Percentiles rank a stretch among this genome's conserved stretches.
Conservation (phyloP, 192 early-diverging fungal species). For the Entomortierella beljakovae region DNA sequence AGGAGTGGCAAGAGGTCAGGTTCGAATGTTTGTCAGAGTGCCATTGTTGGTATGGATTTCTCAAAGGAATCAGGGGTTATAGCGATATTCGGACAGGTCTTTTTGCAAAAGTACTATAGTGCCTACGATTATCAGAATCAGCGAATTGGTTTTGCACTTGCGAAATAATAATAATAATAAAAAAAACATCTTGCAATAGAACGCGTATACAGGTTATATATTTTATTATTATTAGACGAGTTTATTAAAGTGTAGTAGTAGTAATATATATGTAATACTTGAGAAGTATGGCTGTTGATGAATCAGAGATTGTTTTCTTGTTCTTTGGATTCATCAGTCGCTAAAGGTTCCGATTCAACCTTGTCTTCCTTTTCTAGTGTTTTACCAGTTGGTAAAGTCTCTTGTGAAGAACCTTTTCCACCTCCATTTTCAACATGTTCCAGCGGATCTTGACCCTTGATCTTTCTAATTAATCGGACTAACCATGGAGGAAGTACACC, state of each 20-base stretch:
- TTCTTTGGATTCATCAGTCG: no score
- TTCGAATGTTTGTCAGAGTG: constrained; percentile 64
- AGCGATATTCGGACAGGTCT: constrained; percentile 87
- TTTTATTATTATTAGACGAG: no score
- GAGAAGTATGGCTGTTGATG: no score
- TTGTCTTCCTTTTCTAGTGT: neutral
- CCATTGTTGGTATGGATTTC: constrained; percentile 94
- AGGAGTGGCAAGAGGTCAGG: constrained; percentile 16
- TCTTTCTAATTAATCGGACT: constrained; percentile 37
- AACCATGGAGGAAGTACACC: constrained; percentile 51
- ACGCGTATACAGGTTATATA: neutral
- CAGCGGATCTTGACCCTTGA: constrained; percentile 37
- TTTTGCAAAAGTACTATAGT: constrained; percentile 82
- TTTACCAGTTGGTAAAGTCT: constrained; percentile 18
- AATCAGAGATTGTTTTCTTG: no score
- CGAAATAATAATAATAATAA: constrained; percentile 11
- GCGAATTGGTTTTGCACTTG: constrained; percentile 68
- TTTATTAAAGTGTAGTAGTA: neutral
- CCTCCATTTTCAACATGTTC: constrained; percentile 35
- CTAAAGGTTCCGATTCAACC: no score
- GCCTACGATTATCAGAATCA: constrained; percentile 74
- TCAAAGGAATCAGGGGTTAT: constrained; percentile 79
- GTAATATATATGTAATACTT: no score
- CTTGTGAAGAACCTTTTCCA: constrained; percentile 13
- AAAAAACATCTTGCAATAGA: neutral